Percentiles rank a stretch among this genome's conserved stretches.
Evolutionary conservation across 2,329 filamentous ascomycete species (phyloP).

Genomic region (Aspergillus sp.): DNA sequence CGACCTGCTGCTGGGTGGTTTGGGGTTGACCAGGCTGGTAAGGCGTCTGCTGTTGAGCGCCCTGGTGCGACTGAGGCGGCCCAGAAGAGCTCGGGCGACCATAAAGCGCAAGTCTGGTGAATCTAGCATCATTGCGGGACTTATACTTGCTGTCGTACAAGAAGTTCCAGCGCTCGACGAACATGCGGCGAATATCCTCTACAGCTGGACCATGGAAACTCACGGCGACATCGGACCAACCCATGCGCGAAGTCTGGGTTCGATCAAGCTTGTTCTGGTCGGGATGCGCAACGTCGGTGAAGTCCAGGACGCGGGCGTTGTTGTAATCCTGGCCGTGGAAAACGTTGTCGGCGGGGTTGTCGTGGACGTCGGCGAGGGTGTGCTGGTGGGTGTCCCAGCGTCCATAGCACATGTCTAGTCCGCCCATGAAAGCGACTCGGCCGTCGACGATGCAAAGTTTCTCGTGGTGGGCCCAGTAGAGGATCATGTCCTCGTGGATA

Average conservation of each 20-base stretch:
- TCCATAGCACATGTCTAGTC: constrained; percentile 83
- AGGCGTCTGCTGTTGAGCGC: constrained; percentile 10
- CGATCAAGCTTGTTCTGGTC: constrained; percentile 85
- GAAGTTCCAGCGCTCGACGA: constrained; percentile 87
- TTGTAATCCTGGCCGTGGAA: constrained; percentile 94
- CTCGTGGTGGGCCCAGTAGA: constrained; percentile 94
- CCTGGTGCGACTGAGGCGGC: constrained; percentile 8
- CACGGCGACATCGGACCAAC: constrained; percentile 85
- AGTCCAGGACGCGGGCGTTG: constrained; percentile 81
- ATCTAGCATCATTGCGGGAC: constrained; percentile 53
- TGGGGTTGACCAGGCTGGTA: constrained; percentile 9
- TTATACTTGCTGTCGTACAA: constrained; percentile 82
- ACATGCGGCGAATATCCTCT: constrained; percentile 72
- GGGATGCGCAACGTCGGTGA: constrained; percentile 74
- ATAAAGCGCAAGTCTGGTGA: constrained; percentile 40
- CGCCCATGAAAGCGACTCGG: constrained; percentile 84
- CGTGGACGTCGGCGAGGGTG: constrained; percentile 80
- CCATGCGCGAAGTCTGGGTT: constrained; percentile 78
- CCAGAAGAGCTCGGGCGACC: constrained; percentile 30
- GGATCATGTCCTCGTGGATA: constrained; percentile 73
- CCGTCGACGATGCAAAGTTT: constrained; percentile 83
- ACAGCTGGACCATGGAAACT: constrained; percentile 74
- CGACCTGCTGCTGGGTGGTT: neutral
- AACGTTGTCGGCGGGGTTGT: constrained; percentile 71
- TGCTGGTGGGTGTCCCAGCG: constrained; percentile 88